phyloP scores from a whole-genome alignment of 2,329 filamentous ascomycete species.

The Pyrenochaeta sp. region DNA sequence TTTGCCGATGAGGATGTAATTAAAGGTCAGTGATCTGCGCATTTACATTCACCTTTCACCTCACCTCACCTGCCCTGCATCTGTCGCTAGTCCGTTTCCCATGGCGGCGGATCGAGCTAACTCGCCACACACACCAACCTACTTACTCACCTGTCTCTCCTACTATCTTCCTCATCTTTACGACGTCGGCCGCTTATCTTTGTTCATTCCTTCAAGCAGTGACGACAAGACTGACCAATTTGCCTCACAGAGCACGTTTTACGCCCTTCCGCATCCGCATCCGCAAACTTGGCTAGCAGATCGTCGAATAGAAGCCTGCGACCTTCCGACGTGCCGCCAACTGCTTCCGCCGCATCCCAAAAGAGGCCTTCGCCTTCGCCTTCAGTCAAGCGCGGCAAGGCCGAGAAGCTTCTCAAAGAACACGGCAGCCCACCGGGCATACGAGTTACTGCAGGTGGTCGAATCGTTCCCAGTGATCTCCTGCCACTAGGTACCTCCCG shows the following conservation, averaged over 20 bases:
- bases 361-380: conserved; percentile 59
- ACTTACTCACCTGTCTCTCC: neutral
- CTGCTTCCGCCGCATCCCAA: conserved; percentile 24
- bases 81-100: neutral
- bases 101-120: neutral
- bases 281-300: conserved; percentile 38
- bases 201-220: neutral
- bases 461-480: conserved; percentile 59
- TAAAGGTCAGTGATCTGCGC: conserved; percentile 46
- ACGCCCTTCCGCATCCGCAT: conserved; percentile 52
- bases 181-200: neutral
- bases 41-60: neutral
- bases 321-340: conserved; percentile 24
- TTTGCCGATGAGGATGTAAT: conserved; percentile 53
- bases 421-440: conserved; percentile 61
- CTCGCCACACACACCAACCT: neutral
- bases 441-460: conserved; percentile 62
- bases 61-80: neutral
- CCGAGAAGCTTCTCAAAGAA: conserved; percentile 59
- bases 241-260: conserved; percentile 49
- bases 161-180: neutral
- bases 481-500: conserved; percentile 41
- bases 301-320: conserved; percentile 38
- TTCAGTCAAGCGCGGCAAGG: conserved; percentile 60
- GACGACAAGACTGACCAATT: conserved; percentile 11